Percentiles rank a stretch among this genome's conserved stretches.
Evolutionary conservation across 2,329 filamentous ascomycete species (phyloP).

Genomic region (Ceratocystis smalleyi): DNA sequence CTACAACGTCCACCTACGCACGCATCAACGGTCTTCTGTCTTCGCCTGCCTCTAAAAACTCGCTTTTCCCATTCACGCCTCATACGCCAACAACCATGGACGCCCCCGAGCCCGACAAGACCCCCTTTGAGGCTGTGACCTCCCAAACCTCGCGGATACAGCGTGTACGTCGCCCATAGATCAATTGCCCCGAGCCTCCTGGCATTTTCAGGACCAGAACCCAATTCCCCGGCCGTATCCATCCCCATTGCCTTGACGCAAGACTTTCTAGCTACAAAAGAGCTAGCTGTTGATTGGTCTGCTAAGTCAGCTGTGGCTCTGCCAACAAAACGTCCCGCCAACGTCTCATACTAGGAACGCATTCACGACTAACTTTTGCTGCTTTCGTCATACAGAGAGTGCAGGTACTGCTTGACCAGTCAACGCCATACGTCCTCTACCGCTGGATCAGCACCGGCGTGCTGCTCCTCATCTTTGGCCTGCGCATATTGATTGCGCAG

Average conservation of each 20-base stretch:
- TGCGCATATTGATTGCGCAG: conserved; percentile 80
- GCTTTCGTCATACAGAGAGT: conserved; percentile 49
- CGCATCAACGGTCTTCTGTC: too few relatives aligned
- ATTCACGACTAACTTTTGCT: neutral
- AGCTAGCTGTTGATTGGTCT: neutral
- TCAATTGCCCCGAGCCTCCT: neutral
- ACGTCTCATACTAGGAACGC: neutral
- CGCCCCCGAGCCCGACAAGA: conserved; percentile 70
- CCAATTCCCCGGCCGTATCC: conserved; percentile 5
- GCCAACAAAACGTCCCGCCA: neutral
- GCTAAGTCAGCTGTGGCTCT: neutral
- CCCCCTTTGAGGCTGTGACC: conserved; percentile 79
- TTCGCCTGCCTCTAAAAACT: neutral
- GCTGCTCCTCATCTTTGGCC: conserved; percentile 64
- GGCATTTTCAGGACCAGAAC: neutral
- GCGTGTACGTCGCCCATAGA: conserved; percentile 39
- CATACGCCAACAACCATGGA: conserved; percentile 47
- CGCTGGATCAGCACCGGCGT: conserved; percentile 76
- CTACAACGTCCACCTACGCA: neutral
- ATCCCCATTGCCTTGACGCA: conserved; percentile 18
- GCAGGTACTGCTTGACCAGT: conserved; percentile 85
- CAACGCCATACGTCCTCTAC: conserved; percentile 76
- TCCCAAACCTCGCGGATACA: conserved; percentile 65
- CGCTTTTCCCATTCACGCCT: neutral
- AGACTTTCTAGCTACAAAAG: neutral